A percentile compares a stretch with the other conserved stretches of the same genome.
phyloP scores from a whole-genome alignment of 768 basidiomycete genomes.

The Tulasnella sp. region DNA sequence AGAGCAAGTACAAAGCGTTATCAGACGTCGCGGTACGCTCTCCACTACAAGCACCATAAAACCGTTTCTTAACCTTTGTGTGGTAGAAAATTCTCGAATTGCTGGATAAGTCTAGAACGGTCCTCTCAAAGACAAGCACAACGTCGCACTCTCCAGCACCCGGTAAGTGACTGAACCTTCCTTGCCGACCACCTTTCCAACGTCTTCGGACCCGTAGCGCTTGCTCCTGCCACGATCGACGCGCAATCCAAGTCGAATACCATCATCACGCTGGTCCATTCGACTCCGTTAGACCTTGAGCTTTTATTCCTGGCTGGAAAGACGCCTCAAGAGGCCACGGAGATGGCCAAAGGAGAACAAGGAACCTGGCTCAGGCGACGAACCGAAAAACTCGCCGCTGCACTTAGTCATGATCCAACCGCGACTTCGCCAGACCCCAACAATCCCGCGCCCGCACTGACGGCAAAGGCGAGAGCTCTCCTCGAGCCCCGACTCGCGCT shows the following conservation, averaged over 20 bases:
- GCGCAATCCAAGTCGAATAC: conserved; percentile 36
- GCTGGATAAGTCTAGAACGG: conserved; percentile 70
- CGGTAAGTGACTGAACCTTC: conserved; percentile 26
- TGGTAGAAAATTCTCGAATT: conserved; percentile 62
- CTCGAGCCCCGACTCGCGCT: conserved; percentile 47
- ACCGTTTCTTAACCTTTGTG: conserved; percentile 10
- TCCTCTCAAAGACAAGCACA: conserved; percentile 53
- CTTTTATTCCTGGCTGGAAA: conserved; percentile 50
- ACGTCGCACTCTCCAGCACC: conserved; percentile 57
- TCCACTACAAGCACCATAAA: background rate
- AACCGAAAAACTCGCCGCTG: background rate
- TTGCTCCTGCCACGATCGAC: conserved; percentile 75
- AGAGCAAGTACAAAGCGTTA: conserved; percentile 71
- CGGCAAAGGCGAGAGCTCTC: conserved; percentile 30
- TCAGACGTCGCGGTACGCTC: conserved; percentile 55
- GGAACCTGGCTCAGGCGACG: background rate
- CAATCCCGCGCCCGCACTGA: background rate
- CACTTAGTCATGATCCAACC: background rate
- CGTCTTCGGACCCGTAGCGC: conserved; percentile 19
- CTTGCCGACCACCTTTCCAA: background rate
- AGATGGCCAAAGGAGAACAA: conserved; percentile 29
- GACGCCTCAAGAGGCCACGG: conserved; percentile 39
- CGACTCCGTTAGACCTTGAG: conserved; percentile 48
- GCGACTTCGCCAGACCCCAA: background rate
- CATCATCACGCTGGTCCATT: conserved; percentile 48